These are phyloP conservation scores for Trapa bicornis DNA, from an alignment of 345 rosid genomes.

Conservation along the genomic window DNA sequence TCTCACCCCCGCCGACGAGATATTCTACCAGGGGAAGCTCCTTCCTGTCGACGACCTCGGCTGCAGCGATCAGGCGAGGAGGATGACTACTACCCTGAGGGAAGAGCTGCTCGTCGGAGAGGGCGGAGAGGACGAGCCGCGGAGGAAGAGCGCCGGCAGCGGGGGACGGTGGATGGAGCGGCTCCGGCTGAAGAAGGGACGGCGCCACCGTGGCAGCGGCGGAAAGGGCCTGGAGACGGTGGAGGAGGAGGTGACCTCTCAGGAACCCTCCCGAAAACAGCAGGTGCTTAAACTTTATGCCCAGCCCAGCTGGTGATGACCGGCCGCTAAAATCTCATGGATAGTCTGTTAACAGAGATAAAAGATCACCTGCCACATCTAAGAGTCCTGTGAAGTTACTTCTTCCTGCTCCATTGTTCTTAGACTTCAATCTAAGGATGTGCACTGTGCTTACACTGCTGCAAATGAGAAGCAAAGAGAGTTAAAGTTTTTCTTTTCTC, in stretches of 20 bases:
- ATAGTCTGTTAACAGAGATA: no score
- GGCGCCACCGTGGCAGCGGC: slow-evolving; percentile 3
- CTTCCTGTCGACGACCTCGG: slow-evolving; percentile 29
- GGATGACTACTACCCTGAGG: slow-evolving; percentile 17
- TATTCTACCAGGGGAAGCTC: slow-evolving; percentile 59
- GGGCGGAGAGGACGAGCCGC: neutral
- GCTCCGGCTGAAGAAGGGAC: slow-evolving; percentile 25
- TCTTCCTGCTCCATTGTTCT: no score
- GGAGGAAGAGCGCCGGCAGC: slow-evolving; percentile 9
- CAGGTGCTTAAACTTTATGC: neutral
- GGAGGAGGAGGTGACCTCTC: slow-evolving; percentile 6
- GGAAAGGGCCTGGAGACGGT: slow-evolving; percentile 9
- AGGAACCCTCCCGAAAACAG: neutral
- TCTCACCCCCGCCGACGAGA: slow-evolving; percentile 48
- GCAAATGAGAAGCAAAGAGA: neutral
- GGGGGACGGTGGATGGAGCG: slow-evolving; percentile 45
- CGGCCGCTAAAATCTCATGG: no score
- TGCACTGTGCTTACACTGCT: no score
- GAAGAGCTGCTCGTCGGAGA: slow-evolving; percentile 8
- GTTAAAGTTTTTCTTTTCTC: neutral
- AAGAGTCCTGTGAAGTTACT: no score
- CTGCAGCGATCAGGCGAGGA: slow-evolving; percentile 9
- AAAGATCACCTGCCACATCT: no score
- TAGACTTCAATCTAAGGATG: no score
- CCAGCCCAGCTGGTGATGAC: no score